These are phyloP conservation scores for Aspergillus sp. DNA, from an alignment of 2,329 filamentous ascomycete species.

Conservation along the genomic window DNA sequence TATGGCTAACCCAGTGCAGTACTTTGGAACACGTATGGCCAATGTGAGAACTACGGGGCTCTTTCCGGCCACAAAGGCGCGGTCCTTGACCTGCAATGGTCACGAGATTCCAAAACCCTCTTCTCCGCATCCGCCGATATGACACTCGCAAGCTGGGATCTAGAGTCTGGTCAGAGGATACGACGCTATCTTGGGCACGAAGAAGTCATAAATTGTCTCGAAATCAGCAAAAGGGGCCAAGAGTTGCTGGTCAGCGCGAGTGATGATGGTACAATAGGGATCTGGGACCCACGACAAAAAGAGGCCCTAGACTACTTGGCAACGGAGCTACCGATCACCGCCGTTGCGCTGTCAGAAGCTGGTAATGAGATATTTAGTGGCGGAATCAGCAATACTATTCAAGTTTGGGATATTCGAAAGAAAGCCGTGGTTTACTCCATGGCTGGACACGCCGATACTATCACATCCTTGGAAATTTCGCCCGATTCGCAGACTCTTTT, in stretches of 20 bases:
- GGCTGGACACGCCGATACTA: conserved; percentile 86
- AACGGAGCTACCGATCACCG: conserved; percentile 90
- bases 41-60: conserved; percentile 92
- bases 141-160: conserved; percentile 92
- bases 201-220: conserved; percentile 91
- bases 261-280: conserved; percentile 90
- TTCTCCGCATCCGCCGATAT: conserved; percentile 94
- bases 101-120: conserved; percentile 85
- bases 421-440: conserved; percentile 86
- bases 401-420: conserved; percentile 95
- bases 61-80: conserved; percentile 90
- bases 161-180: conserved; percentile 90
- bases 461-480: conserved; percentile 88
- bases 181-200: conserved; percentile 91
- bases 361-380: conserved; percentile 95
- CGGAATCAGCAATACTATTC: conserved; percentile 95
- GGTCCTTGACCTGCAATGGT: conserved; percentile 93
- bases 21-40: conserved; percentile 89
- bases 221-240: conserved; percentile 86
- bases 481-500: conserved; percentile 89
- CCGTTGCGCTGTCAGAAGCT: conserved; percentile 87
- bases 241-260: conserved; percentile 89
- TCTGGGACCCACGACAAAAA: conserved; percentile 95
- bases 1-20: conserved; percentile 56
- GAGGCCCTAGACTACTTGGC: conserved; percentile 85